Base-by-base conservation (phyloP, 805 yeast species). In the Myxozyma kluyveri region DNA sequence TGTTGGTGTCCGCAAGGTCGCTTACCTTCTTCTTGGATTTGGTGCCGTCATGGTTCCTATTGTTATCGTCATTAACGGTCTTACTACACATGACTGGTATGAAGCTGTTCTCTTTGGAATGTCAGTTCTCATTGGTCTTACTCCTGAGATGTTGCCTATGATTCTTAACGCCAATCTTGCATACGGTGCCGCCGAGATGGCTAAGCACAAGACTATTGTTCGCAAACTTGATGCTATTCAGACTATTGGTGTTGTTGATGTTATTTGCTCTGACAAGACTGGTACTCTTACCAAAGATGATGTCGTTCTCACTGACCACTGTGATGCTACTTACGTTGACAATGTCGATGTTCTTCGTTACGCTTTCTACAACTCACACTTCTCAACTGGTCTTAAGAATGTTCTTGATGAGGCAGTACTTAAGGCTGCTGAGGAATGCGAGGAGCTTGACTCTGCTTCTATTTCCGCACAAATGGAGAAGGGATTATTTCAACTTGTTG, bases 191-290 rank as follows among this genome's bases (percentile, higher is more conserved):
- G 35, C 60, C 24, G 60, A 54, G 45, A 56, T 56, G 60, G 60
- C 60, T 18, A 56, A 56, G 52, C 60, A 54, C 45, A 56, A 56
- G 52, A 54, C 59, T 19, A 56, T 56, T 36, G 60, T 56, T 17
- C 51, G 59, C 37, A 56, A 56, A 49, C 54, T 56, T 2, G 60
- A 56, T 24, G 58, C 60, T n/a, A 56, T 56, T 33, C 60, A 80
- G 63, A 80, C 84, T 17, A 68, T 80, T 57, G 85, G 84, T 14
- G 72, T 79, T 14, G 77, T 79, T 21, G 76, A 77, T 61, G 80
- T 83, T 72, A 50, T 77, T 69, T 67, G 82, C 78, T 47, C 74
- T 65, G 68, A 78, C 76, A 60, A 77, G 72, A 52, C 81, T 69
- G 75, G 75, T 10, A 71, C 75, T 64, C 46, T 79, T 43, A 79